A percentile compares a stretch with the other conserved stretches of the same genome.
These are phyloP conservation scores for Anastatica hierochuntica DNA, from an alignment of 345 rosid genomes.

Conservation along the genomic window DNA sequence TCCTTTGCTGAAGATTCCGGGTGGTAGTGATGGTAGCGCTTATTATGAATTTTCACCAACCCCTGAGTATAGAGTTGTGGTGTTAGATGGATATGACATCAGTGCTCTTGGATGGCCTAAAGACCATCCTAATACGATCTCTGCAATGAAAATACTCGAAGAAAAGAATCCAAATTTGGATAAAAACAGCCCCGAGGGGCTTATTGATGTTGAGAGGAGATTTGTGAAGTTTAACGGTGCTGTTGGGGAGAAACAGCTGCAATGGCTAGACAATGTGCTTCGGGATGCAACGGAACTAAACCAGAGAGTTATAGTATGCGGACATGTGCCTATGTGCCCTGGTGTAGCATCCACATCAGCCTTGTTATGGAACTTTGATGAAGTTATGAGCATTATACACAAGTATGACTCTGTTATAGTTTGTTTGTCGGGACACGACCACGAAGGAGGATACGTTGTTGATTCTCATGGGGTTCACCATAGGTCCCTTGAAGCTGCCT, in stretches of 20 bases:
- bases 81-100: slow-evolving; percentile 79
- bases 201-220: slow-evolving; percentile 57
- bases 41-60: slow-evolving; percentile 82
- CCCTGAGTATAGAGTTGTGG: slow-evolving; percentile 57
- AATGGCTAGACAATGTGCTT: slow-evolving; percentile 64
- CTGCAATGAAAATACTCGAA: slow-evolving; percentile 57
- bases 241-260: slow-evolving; percentile 66
- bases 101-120: slow-evolving; percentile 85
- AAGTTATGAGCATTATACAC: slow-evolving; percentile 72
- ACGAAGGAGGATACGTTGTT: slow-evolving; percentile 62
- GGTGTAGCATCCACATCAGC: slow-evolving; percentile 43
- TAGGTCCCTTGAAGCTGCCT: slow-evolving; percentile 71
- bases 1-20: slow-evolving; percentile 59
- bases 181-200: slow-evolving; percentile 76
- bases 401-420: slow-evolving; percentile 58
- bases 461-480: slow-evolving; percentile 85
- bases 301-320: slow-evolving; percentile 74
- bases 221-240: slow-evolving; percentile 89
- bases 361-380: slow-evolving; percentile 75
- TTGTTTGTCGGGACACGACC: slow-evolving; percentile 86
- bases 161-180: slow-evolving; percentile 67
- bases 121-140: slow-evolving; percentile 53
- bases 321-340: slow-evolving; percentile 80
- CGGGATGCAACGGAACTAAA: slow-evolving; percentile 46
- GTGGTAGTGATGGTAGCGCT: slow-evolving; percentile 35